These are phyloP conservation scores for Phialophora macrospora DNA, from an alignment of 2,329 filamentous ascomycete species.

Conservation along the genomic window DNA sequence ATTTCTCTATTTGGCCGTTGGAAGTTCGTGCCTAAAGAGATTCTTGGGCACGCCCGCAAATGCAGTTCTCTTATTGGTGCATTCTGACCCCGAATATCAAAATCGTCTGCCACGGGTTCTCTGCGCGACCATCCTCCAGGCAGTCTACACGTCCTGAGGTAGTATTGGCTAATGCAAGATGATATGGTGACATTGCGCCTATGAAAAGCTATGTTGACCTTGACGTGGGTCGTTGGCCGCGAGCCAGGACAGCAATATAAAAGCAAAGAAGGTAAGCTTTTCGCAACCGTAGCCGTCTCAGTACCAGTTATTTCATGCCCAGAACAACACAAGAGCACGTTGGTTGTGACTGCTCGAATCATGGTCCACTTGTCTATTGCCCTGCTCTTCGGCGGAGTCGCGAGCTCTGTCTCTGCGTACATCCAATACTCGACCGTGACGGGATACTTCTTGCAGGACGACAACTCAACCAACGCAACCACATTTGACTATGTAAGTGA, in stretches of 20 bases:
- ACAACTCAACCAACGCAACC: slow-evolving; percentile 52
- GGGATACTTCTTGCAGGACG: slow-evolving; percentile 59
- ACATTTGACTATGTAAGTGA: slow-evolving; percentile 56
- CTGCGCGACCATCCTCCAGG: neutral
- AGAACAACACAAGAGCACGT: neutral
- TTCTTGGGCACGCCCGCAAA: slow-evolving; percentile 7
- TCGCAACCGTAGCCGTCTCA: neutral
- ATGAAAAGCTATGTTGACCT: neutral
- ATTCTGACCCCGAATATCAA: neutral
- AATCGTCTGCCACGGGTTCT: neutral
- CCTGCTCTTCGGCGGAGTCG: slow-evolving; percentile 22
- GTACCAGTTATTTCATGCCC: neutral
- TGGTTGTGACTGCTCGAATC: neutral
- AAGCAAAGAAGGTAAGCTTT: neutral
- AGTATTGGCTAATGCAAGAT: slow-evolving; percentile 17
- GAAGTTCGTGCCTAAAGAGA: neutral
- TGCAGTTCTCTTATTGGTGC: neutral
- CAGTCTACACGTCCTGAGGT: slow-evolving; percentile 4
- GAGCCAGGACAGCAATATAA: neutral
- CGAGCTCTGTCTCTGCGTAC: slow-evolving; percentile 20
- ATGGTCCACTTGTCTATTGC: slow-evolving; percentile 24
- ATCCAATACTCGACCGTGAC: slow-evolving; percentile 48
- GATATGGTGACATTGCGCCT: neutral
- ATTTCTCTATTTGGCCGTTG: neutral
- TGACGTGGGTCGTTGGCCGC: neutral